Evolutionary conservation across 257 asterid species (phyloP), one percentile per base, ranked within the genome.

Genomic region (Misopates orontium): DNA sequence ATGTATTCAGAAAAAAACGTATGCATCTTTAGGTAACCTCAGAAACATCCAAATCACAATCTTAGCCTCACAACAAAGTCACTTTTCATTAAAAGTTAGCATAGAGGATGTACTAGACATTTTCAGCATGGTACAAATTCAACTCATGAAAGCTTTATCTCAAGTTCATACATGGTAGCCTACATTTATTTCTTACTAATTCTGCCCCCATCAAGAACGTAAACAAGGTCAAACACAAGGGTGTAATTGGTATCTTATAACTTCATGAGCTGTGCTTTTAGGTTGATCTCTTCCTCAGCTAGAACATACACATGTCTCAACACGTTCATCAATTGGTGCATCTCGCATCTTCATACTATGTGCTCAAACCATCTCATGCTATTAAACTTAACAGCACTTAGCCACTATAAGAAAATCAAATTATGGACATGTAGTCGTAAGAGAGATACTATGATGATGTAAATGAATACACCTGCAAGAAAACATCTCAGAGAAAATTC

Each of bases 21-120:
- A 3, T 36, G 1, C 8, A 36, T 3, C 42, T 55, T 55, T 12
- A 22, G 32, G 23, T 10, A 57, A 32, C 24, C 25, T 17, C 48
- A 17, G 19, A 57, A 13, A 57, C 47, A n/a, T 31, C 47, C 10
- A 57, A 31, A 57, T 57, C 47, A 8, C n/a, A 0, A n/a, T 28
- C 42, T 45, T 28, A 56, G 62, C 62, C 42, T 53, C 62, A 56
- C 18, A 42, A 15, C 36, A 41, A 14, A 47, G 51, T 14, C 48
- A 41, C 10, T 41, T 36, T 36, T n/a, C 66, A 60, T 17, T 2
- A 9, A 1, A 53, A 13, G 9, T 21, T 42, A 25, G 42, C 28
- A 21, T 56, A 18, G 10, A 31, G 42, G 31, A 15, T 28, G 19
- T 39, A 13, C 31, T 15, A 48, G 40, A 57, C 13, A 22, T 18